Percentiles rank a stretch among this genome's conserved stretches.
phyloP scores from a whole-genome alignment of 2,329 filamentous ascomycete species.

The Colletotrichum sp. region DNA sequence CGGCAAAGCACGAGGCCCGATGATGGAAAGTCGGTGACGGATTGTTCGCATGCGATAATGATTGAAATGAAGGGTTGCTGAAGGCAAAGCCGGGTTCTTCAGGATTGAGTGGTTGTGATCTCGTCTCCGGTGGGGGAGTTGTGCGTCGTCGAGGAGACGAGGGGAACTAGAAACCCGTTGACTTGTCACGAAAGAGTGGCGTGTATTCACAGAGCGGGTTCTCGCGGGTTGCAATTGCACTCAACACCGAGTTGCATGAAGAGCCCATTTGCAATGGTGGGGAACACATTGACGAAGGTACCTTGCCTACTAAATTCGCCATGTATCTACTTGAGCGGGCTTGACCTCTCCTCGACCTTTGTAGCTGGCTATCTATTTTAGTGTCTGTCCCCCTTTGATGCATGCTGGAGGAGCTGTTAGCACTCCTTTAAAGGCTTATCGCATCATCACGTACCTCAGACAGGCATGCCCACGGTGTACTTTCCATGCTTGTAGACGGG shows the following conservation, averaged over 20 bases:
- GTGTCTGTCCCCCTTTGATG: background rate
- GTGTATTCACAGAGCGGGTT: background rate
- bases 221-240: background rate
- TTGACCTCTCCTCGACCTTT: background rate
- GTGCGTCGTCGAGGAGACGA: background rate
- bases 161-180: background rate
- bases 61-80: background rate
- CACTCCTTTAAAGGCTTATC: background rate
- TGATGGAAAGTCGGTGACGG: background rate
- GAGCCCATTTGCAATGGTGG: conserved; percentile 14
- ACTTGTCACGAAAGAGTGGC: conserved; percentile 4
- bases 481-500: background rate
- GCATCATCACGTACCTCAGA: background rate
- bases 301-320: background rate
- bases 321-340: background rate
- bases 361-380: background rate
- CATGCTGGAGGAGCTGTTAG: background rate
- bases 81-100: background rate
- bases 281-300: conserved; percentile 1
- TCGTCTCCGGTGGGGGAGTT: background rate
- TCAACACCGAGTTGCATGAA: conserved; percentile 3
- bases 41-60: conserved; percentile 1
- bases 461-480: background rate
- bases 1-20: conserved; percentile 15
- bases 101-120: background rate